Percentiles rank a stretch among this genome's conserved stretches.
Evolutionary conservation across 106 monocot genomes (phyloP).

Genomic region (Dendrobium chrysotoxum): DNA sequence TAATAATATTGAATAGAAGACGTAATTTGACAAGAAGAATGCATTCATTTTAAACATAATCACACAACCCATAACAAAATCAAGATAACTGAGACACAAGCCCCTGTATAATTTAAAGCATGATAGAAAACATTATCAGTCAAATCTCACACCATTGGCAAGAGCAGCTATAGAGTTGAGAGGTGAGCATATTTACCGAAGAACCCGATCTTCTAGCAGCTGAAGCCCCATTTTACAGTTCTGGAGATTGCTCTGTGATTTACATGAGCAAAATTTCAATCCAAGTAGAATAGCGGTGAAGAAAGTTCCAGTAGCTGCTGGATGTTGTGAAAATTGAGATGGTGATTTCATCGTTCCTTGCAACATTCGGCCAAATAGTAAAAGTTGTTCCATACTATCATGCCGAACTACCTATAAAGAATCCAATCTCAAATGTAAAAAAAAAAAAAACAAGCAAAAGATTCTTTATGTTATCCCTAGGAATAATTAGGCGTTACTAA

Average conservation of each 20-base stretch:
- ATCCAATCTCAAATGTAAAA: background rate
- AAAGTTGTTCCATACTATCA: conserved; percentile 95
- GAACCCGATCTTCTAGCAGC: conserved; percentile 79
- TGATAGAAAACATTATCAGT: background rate
- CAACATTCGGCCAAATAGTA: conserved; percentile 83
- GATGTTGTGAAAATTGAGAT: conserved; percentile 81
- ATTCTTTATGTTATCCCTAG: background rate
- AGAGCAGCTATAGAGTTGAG: background rate
- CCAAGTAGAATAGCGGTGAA: conserved; percentile 98
- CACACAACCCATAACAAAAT: background rate
- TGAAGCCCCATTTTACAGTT: conserved; percentile 69
- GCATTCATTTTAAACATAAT: background rate
- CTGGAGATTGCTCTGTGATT: conserved; percentile 75
- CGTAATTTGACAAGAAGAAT: background rate
- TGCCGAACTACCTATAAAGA: conserved; percentile 74
- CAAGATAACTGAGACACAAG: background rate
- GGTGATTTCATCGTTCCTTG: conserved; percentile 97
- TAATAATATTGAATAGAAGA: background rate
- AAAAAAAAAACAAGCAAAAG: background rate
- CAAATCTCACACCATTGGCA: background rate
- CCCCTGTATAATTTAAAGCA: background rate
- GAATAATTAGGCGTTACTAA: background rate
- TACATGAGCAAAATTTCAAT: conserved; percentile 84
- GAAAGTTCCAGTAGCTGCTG: conserved; percentile 92
- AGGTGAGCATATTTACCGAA: conserved; percentile 40